A percentile compares a stretch with the other conserved stretches of the same genome.
phyloP scores from a whole-genome alignment of 1,139 yeast species.

The Candida pseudoviswanathii region DNA sequence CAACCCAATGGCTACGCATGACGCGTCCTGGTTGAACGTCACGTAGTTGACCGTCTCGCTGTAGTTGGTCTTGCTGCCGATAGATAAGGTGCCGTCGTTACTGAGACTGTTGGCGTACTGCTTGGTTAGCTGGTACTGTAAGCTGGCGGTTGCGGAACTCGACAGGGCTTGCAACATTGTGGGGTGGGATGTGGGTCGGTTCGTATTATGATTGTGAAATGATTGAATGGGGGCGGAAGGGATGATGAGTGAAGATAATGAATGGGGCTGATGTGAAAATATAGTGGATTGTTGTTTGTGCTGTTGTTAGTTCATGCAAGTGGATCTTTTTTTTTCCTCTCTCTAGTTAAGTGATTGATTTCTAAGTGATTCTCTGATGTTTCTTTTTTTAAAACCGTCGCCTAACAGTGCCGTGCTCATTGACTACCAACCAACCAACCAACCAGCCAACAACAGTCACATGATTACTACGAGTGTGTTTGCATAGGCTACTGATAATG shows the following conservation, averaged over 20 bases:
- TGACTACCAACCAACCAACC: no score
- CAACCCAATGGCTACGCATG: slow-evolving; percentile 84
- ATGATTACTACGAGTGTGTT: no score
- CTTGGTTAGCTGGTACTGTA: slow-evolving; percentile 11
- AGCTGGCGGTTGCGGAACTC: slow-evolving; percentile 9
- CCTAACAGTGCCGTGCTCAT: no score
- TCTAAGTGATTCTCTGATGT: no score
- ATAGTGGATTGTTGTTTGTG: neutral
- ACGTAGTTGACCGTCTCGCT: slow-evolving; percentile 50
- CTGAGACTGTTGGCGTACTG: slow-evolving; percentile 13
- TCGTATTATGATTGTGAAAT: neutral
- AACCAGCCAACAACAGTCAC: no score
- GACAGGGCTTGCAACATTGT: slow-evolving; percentile 14
- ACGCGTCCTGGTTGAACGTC: slow-evolving; percentile 87
- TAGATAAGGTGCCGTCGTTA: slow-evolving; percentile 13
- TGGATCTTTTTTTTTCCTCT: neutral
- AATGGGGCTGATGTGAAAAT: no score
- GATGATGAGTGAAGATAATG: neutral
- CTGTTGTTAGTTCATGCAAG: neutral
- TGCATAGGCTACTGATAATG: no score
- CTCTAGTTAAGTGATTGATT: no score
- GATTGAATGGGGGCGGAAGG: neutral
- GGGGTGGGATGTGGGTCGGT: neutral
- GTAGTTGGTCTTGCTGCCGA: slow-evolving; percentile 9
- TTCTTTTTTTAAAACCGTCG: neutral